Evolutionary conservation across 2,329 filamentous ascomycete species (phyloP).

Genomic region (Coleophoma crateriformis): DNA sequence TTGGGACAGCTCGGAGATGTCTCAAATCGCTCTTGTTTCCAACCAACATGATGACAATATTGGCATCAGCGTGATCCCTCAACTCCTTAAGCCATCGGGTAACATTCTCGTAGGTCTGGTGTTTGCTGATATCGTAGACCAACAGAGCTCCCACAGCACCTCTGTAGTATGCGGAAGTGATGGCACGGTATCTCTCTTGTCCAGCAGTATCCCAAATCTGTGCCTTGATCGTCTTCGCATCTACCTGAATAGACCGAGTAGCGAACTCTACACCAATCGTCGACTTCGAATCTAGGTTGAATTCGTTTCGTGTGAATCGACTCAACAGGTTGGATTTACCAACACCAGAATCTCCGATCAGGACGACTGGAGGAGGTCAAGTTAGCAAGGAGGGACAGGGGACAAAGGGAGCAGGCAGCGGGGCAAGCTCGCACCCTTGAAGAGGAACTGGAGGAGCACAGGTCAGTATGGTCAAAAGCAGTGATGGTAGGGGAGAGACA

Average conservation of each 20-base stretch:
- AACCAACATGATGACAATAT: conserved; percentile 99
- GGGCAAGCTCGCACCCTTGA: conserved; percentile 69
- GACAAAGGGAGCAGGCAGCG: conserved; percentile 18
- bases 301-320: conserved; percentile 99
- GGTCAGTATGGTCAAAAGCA: conserved; percentile 25
- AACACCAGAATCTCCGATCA: conserved; percentile 98
- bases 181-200: conserved; percentile 97
- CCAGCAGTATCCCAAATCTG: conserved; percentile 99
- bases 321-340: conserved; percentile 99
- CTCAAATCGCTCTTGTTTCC: conserved; percentile 99
- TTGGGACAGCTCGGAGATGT: conserved; percentile 92
- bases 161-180: conserved; percentile 98
- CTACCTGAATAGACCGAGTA: conserved; percentile 96
- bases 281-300: conserved; percentile 99
- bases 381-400: conserved; percentile 16
- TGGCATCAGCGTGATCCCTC: conserved; percentile 94
- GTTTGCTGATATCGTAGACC: conserved; percentile 99
- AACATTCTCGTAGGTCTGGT: conserved; percentile 98
- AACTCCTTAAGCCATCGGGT: conserved; percentile 99
- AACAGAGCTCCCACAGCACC: conserved; percentile 95
- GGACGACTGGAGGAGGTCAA: conserved; percentile 63
- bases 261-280: conserved; percentile 99
- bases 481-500: conserved; percentile 34
- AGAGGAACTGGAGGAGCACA: conserved; percentile 72
- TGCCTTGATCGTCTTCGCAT: conserved; percentile 99